Evolutionary conservation across 78 protist species (phyloP).

Genomic region (Dictyostelium citrinum): DNA sequence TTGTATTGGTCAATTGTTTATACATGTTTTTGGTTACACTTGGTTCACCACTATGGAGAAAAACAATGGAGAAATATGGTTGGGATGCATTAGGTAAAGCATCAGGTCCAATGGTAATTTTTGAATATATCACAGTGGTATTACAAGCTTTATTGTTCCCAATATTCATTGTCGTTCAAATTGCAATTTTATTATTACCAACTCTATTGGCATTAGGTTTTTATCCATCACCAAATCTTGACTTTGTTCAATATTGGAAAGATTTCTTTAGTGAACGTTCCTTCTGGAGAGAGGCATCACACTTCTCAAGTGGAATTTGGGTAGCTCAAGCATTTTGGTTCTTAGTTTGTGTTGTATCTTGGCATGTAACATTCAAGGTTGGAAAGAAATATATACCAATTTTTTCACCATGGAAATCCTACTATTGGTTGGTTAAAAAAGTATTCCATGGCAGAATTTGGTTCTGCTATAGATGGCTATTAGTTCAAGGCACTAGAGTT

Average conservation of each 20-base stretch:
- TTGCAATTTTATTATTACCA: constrained; percentile 13
- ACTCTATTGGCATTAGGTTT: constrained; percentile 12
- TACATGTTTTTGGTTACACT: constrained; percentile 61
- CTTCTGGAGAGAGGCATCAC: constrained; percentile 26
- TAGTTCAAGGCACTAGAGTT: constrained; percentile 4
- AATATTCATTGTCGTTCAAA: constrained; percentile 31
- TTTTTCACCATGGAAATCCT: constrained; percentile 60
- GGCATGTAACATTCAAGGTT: not conserved
- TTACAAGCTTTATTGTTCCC: constrained; percentile 54
- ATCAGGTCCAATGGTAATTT: constrained; percentile 34
- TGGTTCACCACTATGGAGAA: constrained; percentile 61
- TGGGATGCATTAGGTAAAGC: constrained; percentile 60
- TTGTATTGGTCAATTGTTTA: constrained; percentile 6
- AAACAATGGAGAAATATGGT: not conserved
- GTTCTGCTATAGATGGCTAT: constrained; percentile 27
- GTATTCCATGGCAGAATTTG: constrained; percentile 62
- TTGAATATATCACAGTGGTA: constrained; percentile 33
- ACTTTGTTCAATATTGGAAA: constrained; percentile 19
- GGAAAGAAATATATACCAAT: constrained; percentile 16
- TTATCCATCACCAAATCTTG: not conserved
- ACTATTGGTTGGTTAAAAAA: constrained; percentile 62
- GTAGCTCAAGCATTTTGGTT: constrained; percentile 54
- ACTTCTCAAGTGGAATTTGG: constrained; percentile 44
- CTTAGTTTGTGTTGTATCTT: not conserved
- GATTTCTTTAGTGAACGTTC: not conserved